Conservation (phyloP, 371 early-diverging fungal species). For the Mucor piriformis region DNA sequence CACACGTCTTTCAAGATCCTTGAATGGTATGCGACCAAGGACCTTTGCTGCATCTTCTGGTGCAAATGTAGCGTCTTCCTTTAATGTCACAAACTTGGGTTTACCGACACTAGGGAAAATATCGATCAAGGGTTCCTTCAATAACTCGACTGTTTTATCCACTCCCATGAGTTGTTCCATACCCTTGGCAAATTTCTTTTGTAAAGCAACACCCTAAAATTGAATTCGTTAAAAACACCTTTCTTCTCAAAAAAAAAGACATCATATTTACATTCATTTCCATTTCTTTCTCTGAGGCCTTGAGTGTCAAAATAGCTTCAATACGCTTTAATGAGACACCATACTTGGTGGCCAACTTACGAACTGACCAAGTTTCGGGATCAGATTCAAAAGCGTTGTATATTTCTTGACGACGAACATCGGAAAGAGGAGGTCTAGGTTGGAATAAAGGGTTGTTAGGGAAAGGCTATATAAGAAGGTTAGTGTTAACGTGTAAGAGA, state of each 20-base stretch:
- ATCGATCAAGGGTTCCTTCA: conserved; percentile 66
- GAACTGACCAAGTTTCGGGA: conserved; percentile 68
- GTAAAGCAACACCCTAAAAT: conserved; percentile 54
- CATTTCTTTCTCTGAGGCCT: conserved; percentile 77
- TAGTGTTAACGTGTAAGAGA: too few relatives aligned
- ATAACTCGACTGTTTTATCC: conserved; percentile 28
- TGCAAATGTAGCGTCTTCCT: conserved; percentile 74
- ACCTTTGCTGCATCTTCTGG: conserved; percentile 82
- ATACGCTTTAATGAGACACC: conserved; percentile 84
- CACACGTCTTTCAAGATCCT: conserved; percentile 58
- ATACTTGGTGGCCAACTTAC: conserved; percentile 73
- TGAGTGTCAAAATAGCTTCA: conserved; percentile 88
- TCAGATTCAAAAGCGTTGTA: conserved; percentile 68
- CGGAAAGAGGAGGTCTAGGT: conserved; percentile 79
- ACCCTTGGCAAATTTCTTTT: conserved; percentile 68
- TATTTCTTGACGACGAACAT: conserved; percentile 71
- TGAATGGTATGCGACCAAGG: conserved; percentile 75
- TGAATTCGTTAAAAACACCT: too few relatives aligned
- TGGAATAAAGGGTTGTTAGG: conserved; percentile 88
- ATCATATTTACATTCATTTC: conserved; percentile 50
- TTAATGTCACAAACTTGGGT: conserved; percentile 79
- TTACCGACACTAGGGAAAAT: conserved; percentile 69
- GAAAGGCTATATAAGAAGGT: conserved; percentile 75
- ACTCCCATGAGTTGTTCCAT: conserved; percentile 88
- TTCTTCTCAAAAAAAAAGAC: neutral